Evolutionary conservation across 176 grass and related monocot species (phyloP).

Genomic region (Dactylis glomerata): DNA sequence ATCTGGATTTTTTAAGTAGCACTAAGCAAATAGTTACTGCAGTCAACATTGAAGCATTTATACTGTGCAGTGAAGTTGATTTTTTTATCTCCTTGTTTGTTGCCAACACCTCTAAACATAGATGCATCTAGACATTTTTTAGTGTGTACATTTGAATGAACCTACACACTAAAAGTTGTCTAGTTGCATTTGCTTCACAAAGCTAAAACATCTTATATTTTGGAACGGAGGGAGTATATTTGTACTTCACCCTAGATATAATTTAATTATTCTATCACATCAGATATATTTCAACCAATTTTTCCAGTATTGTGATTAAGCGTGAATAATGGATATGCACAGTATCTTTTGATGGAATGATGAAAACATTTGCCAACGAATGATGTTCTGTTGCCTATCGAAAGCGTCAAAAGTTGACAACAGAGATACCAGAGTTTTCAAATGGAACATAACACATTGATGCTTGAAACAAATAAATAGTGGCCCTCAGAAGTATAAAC

Average conservation of each 20-base stretch:
- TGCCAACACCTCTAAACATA: slow-evolving; percentile 1
- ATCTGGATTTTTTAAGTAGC: not conserved
- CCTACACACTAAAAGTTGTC: too few species aligned
- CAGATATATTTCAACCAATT: not conserved
- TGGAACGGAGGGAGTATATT: too few species aligned
- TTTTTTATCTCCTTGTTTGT: not conserved
- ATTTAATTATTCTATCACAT: not conserved
- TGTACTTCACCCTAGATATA: not conserved
- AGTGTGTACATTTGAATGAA: too few species aligned
- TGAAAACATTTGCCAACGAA: not conserved
- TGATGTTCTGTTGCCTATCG: not conserved
- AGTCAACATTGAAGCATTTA: not conserved
- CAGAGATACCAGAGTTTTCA: slow-evolving; percentile 6
- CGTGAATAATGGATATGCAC: not conserved
- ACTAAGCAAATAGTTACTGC: not conserved
- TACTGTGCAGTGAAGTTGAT: not conserved
- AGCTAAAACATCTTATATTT: too few species aligned
- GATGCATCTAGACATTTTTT: too few species aligned
- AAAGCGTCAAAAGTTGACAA: not conserved
- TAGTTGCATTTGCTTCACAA: too few species aligned
- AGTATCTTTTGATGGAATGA: not conserved
- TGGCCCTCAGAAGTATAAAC: not conserved
- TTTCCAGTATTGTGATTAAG: slow-evolving; percentile 4
- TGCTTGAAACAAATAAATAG: slow-evolving; percentile 8
- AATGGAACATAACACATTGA: not conserved